Evolutionary conservation across 192 early-diverging fungal genomes (phyloP), one percentile per base, ranked within the genome.

Genomic region (Coemansia sp.): DNA sequence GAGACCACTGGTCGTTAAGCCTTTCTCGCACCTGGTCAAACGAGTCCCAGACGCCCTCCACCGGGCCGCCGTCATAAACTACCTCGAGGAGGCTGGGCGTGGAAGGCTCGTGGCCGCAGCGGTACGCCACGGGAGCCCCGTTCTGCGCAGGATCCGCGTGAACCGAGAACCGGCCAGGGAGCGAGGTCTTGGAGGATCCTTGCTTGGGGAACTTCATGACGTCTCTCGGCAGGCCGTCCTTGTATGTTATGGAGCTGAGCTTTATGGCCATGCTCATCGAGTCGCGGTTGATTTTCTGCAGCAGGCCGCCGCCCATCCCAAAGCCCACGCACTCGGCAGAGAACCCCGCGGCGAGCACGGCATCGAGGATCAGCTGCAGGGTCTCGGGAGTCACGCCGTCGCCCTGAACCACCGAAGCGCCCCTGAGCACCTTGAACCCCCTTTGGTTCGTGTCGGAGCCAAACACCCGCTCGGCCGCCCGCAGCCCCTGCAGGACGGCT

Each of bases 121-220:
- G 69, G 18, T 57, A 68, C 3, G 56, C 70, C 9, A 79, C 70
- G 15, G 70, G 76, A 1, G 61, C 69, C 28, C 72, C 65, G 31
- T 18, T 30, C 57, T 75, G 63, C 15, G 44, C 28, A 0, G 64
- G 45, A 39, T 70, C 67, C 0, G 63, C 39, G 15, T 55, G 49
- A 0, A 79, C 77, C 19, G 71, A 58, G 33, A 79, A 70, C 20
- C 20, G 37, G 8, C 92, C 92, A 1, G 92, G 92, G 35, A 94
- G 64, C 65, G 86, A 88, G 38, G 82, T 77, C 61, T 94, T 94
- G 19, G 62, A 70, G 0, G 80, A 51, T 15, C 86, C 92, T 2
- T 81, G 80, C 55, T 88, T 88, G 18, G 92, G 92, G 40, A 82
- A 85, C 66, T 94, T 94, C 92, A 94, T 94, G 6, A 92, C 84